A percentile compares a stretch with the other conserved stretches of the same genome.
These are phyloP conservation scores for Microsporum ferrugineum DNA, from an alignment of 2,329 filamentous ascomycete genomes.

Conservation along the genomic window DNA sequence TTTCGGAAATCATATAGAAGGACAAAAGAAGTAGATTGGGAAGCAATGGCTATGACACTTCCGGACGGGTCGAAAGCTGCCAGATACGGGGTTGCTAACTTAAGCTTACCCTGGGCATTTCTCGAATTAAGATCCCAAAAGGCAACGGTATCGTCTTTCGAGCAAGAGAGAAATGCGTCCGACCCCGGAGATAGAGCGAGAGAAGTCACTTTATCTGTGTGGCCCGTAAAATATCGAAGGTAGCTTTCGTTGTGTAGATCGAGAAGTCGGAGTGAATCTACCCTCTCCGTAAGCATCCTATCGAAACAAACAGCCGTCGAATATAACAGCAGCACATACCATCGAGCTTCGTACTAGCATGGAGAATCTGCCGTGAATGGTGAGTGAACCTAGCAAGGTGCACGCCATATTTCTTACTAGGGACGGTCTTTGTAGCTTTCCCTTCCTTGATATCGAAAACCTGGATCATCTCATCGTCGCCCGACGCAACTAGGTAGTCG, in stretches of 20 bases:
- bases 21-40: slow-evolving; percentile 64
- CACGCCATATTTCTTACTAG: slow-evolving; percentile 94
- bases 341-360: slow-evolving; percentile 91
- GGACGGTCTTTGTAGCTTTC: slow-evolving; percentile 73
- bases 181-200: slow-evolving; percentile 72
- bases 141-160: slow-evolving; percentile 78
- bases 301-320: neutral
- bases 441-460: slow-evolving; percentile 91
- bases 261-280: slow-evolving; percentile 75
- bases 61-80: slow-evolving; percentile 87
- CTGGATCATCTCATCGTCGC: slow-evolving; percentile 89
- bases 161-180: slow-evolving; percentile 87
- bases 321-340: slow-evolving; percentile 37
- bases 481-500: slow-evolving; percentile 79
- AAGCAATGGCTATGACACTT: slow-evolving; percentile 80
- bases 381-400: slow-evolving; percentile 93
- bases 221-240: slow-evolving; percentile 89
- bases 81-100: slow-evolving; percentile 69
- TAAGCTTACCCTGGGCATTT: slow-evolving; percentile 66
- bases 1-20: slow-evolving; percentile 89
- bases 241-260: slow-evolving; percentile 88
- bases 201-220: slow-evolving; percentile 72
- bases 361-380: slow-evolving; percentile 79
- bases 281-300: slow-evolving; percentile 21
- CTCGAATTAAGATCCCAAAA: slow-evolving; percentile 80